phyloP scores from a whole-genome alignment of 169 alveolate species.

The Neospora caninum region DNA sequence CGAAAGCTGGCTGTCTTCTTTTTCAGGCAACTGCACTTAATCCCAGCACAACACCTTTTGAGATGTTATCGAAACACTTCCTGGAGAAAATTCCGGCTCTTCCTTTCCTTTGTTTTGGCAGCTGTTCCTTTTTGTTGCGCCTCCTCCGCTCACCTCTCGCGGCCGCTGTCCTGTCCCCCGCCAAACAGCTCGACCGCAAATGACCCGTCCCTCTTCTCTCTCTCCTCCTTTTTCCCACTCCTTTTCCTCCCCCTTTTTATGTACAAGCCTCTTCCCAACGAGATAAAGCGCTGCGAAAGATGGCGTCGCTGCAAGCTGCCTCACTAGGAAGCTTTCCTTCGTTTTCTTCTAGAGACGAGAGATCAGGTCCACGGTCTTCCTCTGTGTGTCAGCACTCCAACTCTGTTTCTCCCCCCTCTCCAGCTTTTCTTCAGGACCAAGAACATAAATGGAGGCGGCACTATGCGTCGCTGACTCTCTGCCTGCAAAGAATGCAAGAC shows the following conservation, averaged over 20 bases:
- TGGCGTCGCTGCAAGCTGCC: neutral
- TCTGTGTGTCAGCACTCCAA: neutral
- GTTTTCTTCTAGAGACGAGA: neutral
- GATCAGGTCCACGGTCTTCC: neutral
- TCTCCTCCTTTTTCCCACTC: neutral
- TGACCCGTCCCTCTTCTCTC: neutral
- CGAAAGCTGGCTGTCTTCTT: neutral
- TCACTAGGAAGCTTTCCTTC: no score
- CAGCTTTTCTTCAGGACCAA: constrained; percentile 6
- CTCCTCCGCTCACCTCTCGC: neutral
- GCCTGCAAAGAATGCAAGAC: neutral
- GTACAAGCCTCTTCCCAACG: neutral
- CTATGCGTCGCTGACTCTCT: constrained; percentile 1
- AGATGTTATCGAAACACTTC: neutral
- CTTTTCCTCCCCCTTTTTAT: neutral
- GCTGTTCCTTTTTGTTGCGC: neutral
- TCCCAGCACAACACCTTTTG: neutral
- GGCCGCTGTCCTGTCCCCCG: no score
- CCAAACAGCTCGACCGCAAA: no score
- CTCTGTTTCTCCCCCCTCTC: neutral
- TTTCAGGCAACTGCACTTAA: neutral
- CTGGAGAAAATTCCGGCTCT: neutral
- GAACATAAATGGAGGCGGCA: neutral
- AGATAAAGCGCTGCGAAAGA: neutral
- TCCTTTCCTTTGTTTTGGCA: neutral